Percentiles rank a stretch among this genome's conserved stretches.
Conservation (phyloP, 306 rosid genomes). For the Pyrus communis region DNA sequence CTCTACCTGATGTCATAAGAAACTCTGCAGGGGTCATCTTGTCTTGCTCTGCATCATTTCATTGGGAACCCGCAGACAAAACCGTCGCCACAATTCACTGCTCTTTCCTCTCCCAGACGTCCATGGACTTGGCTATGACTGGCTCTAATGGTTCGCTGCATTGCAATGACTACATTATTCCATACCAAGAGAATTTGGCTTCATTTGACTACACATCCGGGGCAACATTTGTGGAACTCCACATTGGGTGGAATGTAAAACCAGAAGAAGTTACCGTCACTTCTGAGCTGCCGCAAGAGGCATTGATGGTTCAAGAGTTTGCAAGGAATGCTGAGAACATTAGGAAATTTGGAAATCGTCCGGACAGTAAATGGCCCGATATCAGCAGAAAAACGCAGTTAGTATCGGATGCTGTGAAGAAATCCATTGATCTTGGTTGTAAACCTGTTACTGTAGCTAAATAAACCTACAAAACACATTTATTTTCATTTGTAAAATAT, state of each 20-base stretch:
- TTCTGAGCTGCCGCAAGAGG: slow-evolving; percentile 62
- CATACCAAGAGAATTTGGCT: slow-evolving; percentile 46
- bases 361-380: slow-evolving; percentile 52
- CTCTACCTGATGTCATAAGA: slow-evolving; percentile 40
- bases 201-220: slow-evolving; percentile 39
- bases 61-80: slow-evolving; percentile 39
- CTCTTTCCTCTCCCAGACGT: slow-evolving; percentile 54
- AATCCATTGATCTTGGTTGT: slow-evolving; percentile 55
- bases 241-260: slow-evolving; percentile 48
- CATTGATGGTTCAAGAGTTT: slow-evolving; percentile 64
- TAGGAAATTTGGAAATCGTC: slow-evolving; percentile 24
- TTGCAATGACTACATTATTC: slow-evolving; percentile 57
- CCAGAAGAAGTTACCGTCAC: slow-evolving; percentile 47
- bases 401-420: slow-evolving; percentile 61
- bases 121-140: slow-evolving; percentile 58
- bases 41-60: slow-evolving; percentile 51
- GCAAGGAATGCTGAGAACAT: slow-evolving; percentile 39
- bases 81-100: slow-evolving; percentile 55
- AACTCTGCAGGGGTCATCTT: slow-evolving; percentile 53
- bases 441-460: slow-evolving; percentile 22
- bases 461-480: too few species aligned
- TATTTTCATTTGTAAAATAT: too few species aligned
- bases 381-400: slow-evolving; percentile 61
- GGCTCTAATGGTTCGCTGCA: slow-evolving; percentile 49
- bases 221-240: slow-evolving; percentile 56